A percentile compares a stretch with the other conserved stretches of the same genome.
Conservation (phyloP, 768 basidiomycete species). For the Boletellus ananas region DNA sequence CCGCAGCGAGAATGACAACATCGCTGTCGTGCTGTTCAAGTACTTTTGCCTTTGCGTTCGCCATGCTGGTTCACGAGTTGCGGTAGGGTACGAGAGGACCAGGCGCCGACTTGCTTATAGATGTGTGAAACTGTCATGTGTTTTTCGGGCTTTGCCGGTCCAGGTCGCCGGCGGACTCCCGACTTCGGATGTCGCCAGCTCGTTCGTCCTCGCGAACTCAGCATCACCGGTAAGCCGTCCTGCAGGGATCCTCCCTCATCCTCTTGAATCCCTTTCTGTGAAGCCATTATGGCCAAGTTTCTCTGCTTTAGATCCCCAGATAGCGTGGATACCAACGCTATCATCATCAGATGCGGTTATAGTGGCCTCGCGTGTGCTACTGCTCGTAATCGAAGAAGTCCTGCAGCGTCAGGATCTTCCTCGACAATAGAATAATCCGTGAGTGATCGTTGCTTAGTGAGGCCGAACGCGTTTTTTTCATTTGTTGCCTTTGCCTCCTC, state of each 20-base stretch:
- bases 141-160: slow-evolving; percentile 13
- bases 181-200: no score
- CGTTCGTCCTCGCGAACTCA: no score
- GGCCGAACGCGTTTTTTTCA: slow-evolving; percentile 7
- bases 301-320: not conserved
- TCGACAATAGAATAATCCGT: slow-evolving; percentile 12
- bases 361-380: not conserved
- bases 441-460: slow-evolving; percentile 1
- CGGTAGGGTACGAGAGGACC: not conserved
- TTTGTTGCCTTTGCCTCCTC: slow-evolving; percentile 3
- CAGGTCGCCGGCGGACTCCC: no score
- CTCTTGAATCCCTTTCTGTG: no score
- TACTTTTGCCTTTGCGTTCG: slow-evolving; percentile 50
- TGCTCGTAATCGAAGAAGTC: no score
- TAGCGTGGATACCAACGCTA: not conserved
- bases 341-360: no score
- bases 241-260: no score
- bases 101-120: slow-evolving; percentile 15
- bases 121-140: slow-evolving; percentile 18
- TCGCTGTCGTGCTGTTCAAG: slow-evolving; percentile 77
- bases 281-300: no score
- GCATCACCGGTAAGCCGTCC: no score
- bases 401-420: slow-evolving; percentile 1
- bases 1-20: slow-evolving; percentile 85
- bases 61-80: slow-evolving; percentile 15